Evolutionary conservation across 1,284 basidiomycete species (phyloP).

Genomic region (Meripilus lineatus): DNA sequence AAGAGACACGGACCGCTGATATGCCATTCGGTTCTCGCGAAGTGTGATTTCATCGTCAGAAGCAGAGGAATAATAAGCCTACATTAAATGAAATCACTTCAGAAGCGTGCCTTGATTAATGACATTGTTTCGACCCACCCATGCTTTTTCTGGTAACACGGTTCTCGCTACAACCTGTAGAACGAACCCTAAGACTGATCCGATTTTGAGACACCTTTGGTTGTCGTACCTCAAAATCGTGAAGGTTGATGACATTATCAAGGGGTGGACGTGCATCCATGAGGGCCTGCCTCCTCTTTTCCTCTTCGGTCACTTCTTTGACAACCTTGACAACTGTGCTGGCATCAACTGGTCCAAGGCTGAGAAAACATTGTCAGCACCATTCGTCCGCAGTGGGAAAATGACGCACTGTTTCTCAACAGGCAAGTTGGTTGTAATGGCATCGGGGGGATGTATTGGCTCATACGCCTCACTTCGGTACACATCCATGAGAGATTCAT

Average conservation of each 20-base stretch:
- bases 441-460: slow-evolving; percentile 60
- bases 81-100: slow-evolving; percentile 14
- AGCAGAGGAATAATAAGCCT: slow-evolving; percentile 66
- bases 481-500: background rate
- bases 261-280: slow-evolving; percentile 45
- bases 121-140: slow-evolving; percentile 19
- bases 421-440: slow-evolving; percentile 57
- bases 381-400: background rate
- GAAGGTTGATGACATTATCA: slow-evolving; percentile 59
- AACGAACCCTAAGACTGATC: slow-evolving; percentile 1
- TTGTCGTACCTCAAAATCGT: slow-evolving; percentile 58
- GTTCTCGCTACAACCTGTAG: slow-evolving; percentile 43
- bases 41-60: slow-evolving; percentile 65
- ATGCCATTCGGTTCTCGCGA: slow-evolving; percentile 66
- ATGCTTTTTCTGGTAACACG: slow-evolving; percentile 47
- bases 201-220: no score
- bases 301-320: slow-evolving; percentile 40
- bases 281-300: slow-evolving; percentile 36
- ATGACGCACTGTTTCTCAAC: slow-evolving; percentile 36
- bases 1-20: slow-evolving; percentile 39
- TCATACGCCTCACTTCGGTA: slow-evolving; percentile 48
- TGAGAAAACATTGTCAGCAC: slow-evolving; percentile 12
- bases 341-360: slow-evolving; percentile 47
- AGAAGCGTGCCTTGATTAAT: background rate
- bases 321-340: slow-evolving; percentile 38